These are phyloP conservation scores for Beauveria asiatica DNA, from an alignment of 2,329 filamentous ascomycete genomes.

Conservation along the genomic window DNA sequence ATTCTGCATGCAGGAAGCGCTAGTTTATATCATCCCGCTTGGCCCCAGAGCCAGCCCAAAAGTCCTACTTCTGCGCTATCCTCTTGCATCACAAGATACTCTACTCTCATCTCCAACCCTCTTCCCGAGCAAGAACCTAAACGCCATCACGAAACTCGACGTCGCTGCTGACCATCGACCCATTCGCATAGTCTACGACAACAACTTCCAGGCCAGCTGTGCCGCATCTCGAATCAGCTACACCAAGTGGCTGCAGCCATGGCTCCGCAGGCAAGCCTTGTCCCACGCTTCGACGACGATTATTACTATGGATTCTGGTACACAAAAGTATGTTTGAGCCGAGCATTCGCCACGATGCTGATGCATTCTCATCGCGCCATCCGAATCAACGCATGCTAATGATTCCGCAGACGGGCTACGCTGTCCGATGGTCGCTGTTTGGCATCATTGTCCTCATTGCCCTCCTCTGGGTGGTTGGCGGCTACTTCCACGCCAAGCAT, in stretches of 20 bases:
- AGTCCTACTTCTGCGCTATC: too few species aligned
- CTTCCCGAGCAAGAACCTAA: too few species aligned
- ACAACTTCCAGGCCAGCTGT: too few species aligned
- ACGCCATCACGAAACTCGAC: too few species aligned
- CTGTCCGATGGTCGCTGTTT: slow-evolving; percentile 66
- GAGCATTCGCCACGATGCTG: too few species aligned
- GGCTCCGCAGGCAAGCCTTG: slow-evolving; percentile 1
- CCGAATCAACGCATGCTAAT: background rate
- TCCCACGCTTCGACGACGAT: background rate
- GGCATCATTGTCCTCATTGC: slow-evolving; percentile 50
- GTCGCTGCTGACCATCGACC: too few species aligned
- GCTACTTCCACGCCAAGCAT: slow-evolving; percentile 60
- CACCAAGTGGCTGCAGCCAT: background rate
- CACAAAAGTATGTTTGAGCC: background rate
- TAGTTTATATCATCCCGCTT: too few species aligned
- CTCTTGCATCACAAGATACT: too few species aligned
- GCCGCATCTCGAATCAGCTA: too few species aligned
- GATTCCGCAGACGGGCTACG: slow-evolving; percentile 44
- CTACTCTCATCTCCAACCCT: too few species aligned
- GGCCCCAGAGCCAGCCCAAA: too few species aligned
- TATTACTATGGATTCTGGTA: slow-evolving; percentile 2
- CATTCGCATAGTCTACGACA: too few species aligned
- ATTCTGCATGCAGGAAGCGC: background rate
- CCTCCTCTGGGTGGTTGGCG: slow-evolving; percentile 54
- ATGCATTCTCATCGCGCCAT: background rate